Conservation (phyloP, 768 basidiomycete species). For the Pisolithus sp. region DNA sequence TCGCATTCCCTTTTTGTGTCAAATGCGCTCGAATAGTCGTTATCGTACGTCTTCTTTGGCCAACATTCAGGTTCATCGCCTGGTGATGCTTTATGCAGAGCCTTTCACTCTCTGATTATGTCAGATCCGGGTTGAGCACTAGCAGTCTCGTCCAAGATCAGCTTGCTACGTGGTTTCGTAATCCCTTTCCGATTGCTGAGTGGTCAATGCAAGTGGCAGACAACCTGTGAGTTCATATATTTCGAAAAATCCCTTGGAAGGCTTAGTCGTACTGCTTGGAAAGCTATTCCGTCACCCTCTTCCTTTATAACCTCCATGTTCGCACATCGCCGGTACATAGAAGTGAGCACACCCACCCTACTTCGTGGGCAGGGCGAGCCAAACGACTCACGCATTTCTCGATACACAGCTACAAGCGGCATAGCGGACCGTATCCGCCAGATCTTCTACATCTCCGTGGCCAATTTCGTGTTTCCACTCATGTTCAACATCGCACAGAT, state of each 20-base stretch:
- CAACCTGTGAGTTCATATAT: conserved; percentile 22
- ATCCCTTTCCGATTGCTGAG: conserved; percentile 19
- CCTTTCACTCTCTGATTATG: neutral
- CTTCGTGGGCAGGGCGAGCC: too few relatives aligned
- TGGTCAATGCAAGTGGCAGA: conserved; percentile 31
- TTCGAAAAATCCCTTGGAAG: neutral
- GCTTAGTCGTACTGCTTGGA: neutral
- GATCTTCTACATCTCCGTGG: too few relatives aligned
- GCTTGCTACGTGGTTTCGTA: neutral
- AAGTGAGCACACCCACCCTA: neutral
- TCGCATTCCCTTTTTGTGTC: conserved; percentile 24
- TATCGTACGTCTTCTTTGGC: conserved; percentile 1
- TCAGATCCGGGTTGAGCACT: neutral
- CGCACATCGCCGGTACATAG: neutral
- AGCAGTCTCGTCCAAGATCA: neutral
- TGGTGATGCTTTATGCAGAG: neutral
- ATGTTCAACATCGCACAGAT: too few relatives aligned
- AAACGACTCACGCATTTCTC: too few relatives aligned
- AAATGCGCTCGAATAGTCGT: conserved; percentile 26
- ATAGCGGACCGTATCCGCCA: too few relatives aligned
- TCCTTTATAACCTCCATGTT: conserved; percentile 20
- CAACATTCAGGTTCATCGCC: neutral
- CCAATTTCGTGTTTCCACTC: too few relatives aligned
- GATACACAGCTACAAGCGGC: neutral
- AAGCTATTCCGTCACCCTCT: conserved; percentile 24